Percentiles rank a stretch among this genome's conserved stretches.
Conservation (phyloP, 2,329 filamentous ascomycete species). For the Hypoxylon sp. region DNA sequence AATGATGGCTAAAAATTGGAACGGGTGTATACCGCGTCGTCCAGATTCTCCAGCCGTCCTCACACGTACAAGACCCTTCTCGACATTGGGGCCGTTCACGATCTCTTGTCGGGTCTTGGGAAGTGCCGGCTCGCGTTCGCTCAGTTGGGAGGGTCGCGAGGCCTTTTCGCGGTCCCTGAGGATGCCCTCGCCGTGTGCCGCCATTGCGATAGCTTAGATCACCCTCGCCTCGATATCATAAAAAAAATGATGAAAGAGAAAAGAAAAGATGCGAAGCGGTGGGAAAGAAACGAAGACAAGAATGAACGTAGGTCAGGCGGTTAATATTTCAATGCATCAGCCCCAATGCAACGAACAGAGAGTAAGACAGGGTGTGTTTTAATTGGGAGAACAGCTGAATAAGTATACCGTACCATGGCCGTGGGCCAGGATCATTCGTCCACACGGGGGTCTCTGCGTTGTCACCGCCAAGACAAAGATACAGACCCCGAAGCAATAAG, state of each 20-base stretch:
- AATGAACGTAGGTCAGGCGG: constrained; percentile 14
- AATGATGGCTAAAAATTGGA: constrained; percentile 74
- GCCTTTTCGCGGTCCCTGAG: constrained; percentile 42
- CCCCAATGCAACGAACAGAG: constrained; percentile 16
- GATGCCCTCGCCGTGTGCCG: constrained; percentile 18
- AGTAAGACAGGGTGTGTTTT: constrained; percentile 9
- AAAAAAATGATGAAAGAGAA: constrained; percentile 15
- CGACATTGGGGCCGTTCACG: constrained; percentile 36
- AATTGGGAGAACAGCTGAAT: constrained; percentile 10
- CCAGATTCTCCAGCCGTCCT: constrained; percentile 74
- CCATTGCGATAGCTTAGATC: constrained; percentile 28
- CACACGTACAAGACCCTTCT: constrained; percentile 49
- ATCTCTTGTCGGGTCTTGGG: constrained; percentile 49
- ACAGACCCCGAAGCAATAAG: constrained; percentile 10
- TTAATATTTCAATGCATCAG: constrained; percentile 28
- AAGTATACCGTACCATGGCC: constrained; percentile 4
- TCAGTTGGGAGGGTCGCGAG: constrained; percentile 34
- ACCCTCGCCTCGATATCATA: constrained; percentile 2
- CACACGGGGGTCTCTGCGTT: constrained; percentile 26
- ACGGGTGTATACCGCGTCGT: constrained; percentile 74
- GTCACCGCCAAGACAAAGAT: constrained; percentile 34
- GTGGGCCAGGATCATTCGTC: constrained; percentile 11
- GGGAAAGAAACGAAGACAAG: constrained; percentile 10
- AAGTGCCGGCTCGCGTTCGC: constrained; percentile 47
- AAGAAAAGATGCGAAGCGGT: constrained; percentile 1